A percentile compares a stretch with the other conserved stretches of the same genome.
phyloP scores from a whole-genome alignment of 768 basidiomycete genomes.

The Psilocybe azurescens region DNA sequence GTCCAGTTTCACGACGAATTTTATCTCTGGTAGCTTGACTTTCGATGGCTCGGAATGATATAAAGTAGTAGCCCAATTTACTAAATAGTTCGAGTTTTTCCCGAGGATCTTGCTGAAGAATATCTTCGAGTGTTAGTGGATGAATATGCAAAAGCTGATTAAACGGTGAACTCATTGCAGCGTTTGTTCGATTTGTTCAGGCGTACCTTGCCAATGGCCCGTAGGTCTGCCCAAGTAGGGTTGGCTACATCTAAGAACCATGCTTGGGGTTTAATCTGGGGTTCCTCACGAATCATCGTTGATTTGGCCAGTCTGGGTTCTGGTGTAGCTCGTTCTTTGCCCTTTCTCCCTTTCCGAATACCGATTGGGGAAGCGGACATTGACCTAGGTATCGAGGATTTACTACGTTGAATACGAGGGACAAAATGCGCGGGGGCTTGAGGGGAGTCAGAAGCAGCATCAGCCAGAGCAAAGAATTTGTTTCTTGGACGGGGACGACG shows the following conservation, averaged over 20 bases:
- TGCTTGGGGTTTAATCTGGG: constrained; percentile 47
- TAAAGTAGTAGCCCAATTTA: constrained; percentile 89
- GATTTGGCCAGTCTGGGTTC: constrained; percentile 5
- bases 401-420: background rate
- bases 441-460: background rate
- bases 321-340: constrained; percentile 43
- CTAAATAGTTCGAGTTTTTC: constrained; percentile 92
- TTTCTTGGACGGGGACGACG: constrained; percentile 23
- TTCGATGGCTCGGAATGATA: constrained; percentile 86
- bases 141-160: constrained; percentile 82
- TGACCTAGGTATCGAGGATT: constrained; percentile 6
- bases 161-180: background rate
- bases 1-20: constrained; percentile 36
- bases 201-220: constrained; percentile 80
- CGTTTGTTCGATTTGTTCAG: background rate
- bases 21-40: constrained; percentile 49
- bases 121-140: constrained; percentile 92
- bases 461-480: background rate
- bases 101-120: constrained; percentile 87
- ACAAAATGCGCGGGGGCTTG: background rate
- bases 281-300: constrained; percentile 21
- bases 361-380: constrained; percentile 15
- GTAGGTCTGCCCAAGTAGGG: constrained; percentile 88
- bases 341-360: constrained; percentile 43
- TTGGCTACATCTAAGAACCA: constrained; percentile 95